Percentiles rank a stretch among this genome's conserved stretches.
These are phyloP conservation scores for Chalciporus chontae DNA, from an alignment of 768 basidiomycete genomes.

Conservation along the genomic window DNA sequence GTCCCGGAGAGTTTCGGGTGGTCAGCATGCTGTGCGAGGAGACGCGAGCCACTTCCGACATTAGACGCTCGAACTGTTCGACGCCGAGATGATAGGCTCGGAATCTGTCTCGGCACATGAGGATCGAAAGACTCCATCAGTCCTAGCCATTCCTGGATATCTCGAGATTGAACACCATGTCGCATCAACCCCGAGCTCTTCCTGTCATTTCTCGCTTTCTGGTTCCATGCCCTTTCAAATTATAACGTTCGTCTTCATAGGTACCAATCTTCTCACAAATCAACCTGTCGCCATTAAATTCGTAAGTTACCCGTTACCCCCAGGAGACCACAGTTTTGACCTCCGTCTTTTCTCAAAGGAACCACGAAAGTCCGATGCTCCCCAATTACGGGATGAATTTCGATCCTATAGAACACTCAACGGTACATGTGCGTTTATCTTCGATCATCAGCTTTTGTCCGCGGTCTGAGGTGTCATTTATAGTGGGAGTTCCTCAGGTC, in stretches of 20 bases:
- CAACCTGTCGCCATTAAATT: slow-evolving; percentile 97
- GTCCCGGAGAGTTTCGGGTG: slow-evolving; percentile 1
- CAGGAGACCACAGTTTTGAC: slow-evolving; percentile 14
- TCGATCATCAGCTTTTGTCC: slow-evolving; percentile 7
- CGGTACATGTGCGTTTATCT: slow-evolving; percentile 66
- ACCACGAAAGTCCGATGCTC: slow-evolving; percentile 96
- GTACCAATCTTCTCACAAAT: slow-evolving; percentile 79
- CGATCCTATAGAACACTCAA: slow-evolving; percentile 94
- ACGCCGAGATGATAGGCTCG: slow-evolving; percentile 1
- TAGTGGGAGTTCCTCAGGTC: slow-evolving; percentile 96
- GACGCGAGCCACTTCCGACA: slow-evolving; percentile 2
- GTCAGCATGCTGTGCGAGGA: not conserved
- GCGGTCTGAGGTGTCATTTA: slow-evolving; percentile 10
- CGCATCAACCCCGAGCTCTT: slow-evolving; percentile 2
- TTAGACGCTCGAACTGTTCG: slow-evolving; percentile 13
- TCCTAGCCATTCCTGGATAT: slow-evolving; percentile 7
- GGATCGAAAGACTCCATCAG: not conserved
- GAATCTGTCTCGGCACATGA: slow-evolving; percentile 5
- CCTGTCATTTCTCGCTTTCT: not conserved
- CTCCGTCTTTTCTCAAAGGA: slow-evolving; percentile 48
- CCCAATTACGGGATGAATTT: slow-evolving; percentile 96
- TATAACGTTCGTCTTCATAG: slow-evolving; percentile 39
- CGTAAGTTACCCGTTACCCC: slow-evolving; percentile 46
- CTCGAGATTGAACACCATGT: slow-evolving; percentile 6
- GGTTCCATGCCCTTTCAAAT: slow-evolving; percentile 1